phyloP scores from a whole-genome alignment of 805 yeast genomes.

The Saccharomyces paradoxus region DNA sequence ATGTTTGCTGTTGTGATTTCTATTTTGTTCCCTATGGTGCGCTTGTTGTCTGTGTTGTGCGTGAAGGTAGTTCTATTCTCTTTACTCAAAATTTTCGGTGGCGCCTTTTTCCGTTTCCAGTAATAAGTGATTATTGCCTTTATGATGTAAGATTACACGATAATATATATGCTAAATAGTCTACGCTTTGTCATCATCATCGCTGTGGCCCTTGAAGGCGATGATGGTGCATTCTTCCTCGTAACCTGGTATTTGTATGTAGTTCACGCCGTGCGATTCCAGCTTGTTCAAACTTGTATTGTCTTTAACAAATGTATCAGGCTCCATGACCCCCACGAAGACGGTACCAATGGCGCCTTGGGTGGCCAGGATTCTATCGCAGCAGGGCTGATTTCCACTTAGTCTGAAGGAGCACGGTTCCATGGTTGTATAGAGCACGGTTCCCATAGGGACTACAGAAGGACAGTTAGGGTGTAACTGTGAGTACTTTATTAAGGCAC shows the following conservation, averaged over 20 bases:
- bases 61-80: background rate
- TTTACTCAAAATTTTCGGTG: background rate
- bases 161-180: background rate
- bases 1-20: background rate
- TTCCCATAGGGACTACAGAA: slow-evolving; percentile 55
- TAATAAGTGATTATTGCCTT: background rate
- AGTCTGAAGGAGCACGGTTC: slow-evolving; percentile 89
- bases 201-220: slow-evolving; percentile 63
- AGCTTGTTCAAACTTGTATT: slow-evolving; percentile 58
- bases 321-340: slow-evolving; percentile 88
- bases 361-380: slow-evolving; percentile 59
- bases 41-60: background rate
- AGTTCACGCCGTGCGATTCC: slow-evolving; percentile 51
- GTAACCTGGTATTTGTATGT: slow-evolving; percentile 75
- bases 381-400: slow-evolving; percentile 87
- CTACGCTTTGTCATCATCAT: background rate
- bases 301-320: slow-evolving; percentile 75
- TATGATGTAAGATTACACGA: background rate
- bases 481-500: slow-evolving; percentile 75
- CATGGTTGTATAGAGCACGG: slow-evolving; percentile 89
- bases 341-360: slow-evolving; percentile 51
- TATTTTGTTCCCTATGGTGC: background rate
- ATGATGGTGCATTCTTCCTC: slow-evolving; percentile 60
- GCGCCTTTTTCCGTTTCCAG: background rate
- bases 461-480: slow-evolving; percentile 9